Base-by-base conservation (phyloP, 805 yeast genomes). In the Yamadazyma ubonensis region DNA sequence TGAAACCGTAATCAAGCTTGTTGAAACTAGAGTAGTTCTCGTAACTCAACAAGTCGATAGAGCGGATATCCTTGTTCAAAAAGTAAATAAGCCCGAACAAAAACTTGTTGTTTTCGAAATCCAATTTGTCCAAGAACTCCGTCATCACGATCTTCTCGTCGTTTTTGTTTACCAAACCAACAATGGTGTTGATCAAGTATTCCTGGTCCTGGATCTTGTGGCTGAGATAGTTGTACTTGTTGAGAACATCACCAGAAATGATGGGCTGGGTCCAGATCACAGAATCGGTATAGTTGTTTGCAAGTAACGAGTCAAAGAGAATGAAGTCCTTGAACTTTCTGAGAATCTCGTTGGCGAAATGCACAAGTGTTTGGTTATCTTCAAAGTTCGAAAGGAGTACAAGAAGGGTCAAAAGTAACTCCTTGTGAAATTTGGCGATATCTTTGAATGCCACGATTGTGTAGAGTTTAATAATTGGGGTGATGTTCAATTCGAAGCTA, bases 61-160 rank as follows among this genome's bases (percentile, higher is more conserved):
- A 30, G 9, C 26, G 8, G 6, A 36, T 9, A 28, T 59, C 58
- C 34, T 55, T 46, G 35, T 61, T 63, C 25, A 63, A 55, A 36
- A 65, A 53, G 39, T 57, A 50, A 1, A 65, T 54, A 22, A 69
- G 45, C 2, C 72, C 75, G 20, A 56, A 54, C 31, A 69, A 57
- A 29, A 63, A 60, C 19, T 51, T 42, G 30, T 47, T 44, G 5
- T 36, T 17, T 37, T 59, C 61, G 29, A 59, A 41, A 43, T 71
- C 70, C 38, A 79, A 59, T 36, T 63, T 61, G 3, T 61, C 52
- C 8, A 71, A 58, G 34, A 82, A 58, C 12, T 61, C 49, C 0
- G 60, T 44, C 22, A 70, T 68, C 44, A 78, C 76, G 5, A 76
- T 59, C 5, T 53, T 46, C 52, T 57, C 56, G 20, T 76, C 65